Evolutionary conservation across 2,329 filamentous ascomycete genomes (phyloP).

Genomic region (Camptophora hylomeconis): DNA sequence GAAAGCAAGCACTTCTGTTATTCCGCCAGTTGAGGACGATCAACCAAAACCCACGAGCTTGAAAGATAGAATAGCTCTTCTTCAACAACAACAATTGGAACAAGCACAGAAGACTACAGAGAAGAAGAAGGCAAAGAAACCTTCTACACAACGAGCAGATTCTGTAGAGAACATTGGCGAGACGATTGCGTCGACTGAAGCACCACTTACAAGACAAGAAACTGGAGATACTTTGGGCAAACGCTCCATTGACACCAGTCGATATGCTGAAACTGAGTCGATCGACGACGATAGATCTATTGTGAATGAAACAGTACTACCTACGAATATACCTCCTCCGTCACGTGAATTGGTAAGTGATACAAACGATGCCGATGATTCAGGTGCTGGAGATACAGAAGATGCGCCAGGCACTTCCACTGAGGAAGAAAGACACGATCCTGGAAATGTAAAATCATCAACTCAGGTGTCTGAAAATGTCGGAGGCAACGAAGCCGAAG

Average conservation of each 20-base stretch:
- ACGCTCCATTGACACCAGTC: constrained; percentile 18
- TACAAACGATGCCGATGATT: constrained; percentile 53
- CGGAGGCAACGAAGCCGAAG: constrained; percentile 39
- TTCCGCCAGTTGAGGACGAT: constrained; percentile 49
- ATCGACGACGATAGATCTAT: constrained; percentile 22
- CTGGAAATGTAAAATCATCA: constrained; percentile 10
- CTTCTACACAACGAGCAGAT: constrained; percentile 51
- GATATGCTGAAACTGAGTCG: constrained; percentile 20
- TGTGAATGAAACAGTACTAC: constrained; percentile 7
- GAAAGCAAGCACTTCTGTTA: constrained; percentile 21
- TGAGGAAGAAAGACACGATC: constrained; percentile 61
- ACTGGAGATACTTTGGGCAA: constrained; percentile 16
- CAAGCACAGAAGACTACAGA: constrained; percentile 74
- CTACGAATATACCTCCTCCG: constrained; percentile 15
- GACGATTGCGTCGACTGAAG: constrained; percentile 26
- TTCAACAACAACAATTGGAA: constrained; percentile 89
- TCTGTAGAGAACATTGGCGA: too few relatives aligned
- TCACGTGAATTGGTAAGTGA: constrained; percentile 45
- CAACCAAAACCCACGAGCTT: constrained; percentile 83
- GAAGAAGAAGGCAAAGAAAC: constrained; percentile 58
- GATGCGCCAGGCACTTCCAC: constrained; percentile 50
- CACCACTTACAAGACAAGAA: constrained; percentile 4
- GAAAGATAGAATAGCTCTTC: constrained; percentile 85
- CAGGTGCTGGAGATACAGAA: constrained; percentile 49
- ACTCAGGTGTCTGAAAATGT: constrained; percentile 19